Evolutionary conservation across 805 yeast species (phyloP).

Genomic region (Wickerhamiella bombiphila): DNA sequence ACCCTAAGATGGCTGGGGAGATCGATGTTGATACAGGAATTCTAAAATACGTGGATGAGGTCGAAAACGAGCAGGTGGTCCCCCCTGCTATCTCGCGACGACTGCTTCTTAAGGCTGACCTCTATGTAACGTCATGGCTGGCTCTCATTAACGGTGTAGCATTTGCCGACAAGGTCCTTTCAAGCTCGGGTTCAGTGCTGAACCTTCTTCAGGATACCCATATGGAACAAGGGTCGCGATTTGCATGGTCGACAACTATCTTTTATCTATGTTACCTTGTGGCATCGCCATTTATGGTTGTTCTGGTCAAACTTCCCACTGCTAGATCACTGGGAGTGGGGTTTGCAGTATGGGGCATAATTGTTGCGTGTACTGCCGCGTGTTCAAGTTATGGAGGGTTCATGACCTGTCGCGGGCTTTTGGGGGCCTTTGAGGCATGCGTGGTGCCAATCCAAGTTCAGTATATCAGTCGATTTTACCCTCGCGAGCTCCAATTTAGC

Average conservation of each 20-base stretch:
- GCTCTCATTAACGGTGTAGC: constrained; percentile 8
- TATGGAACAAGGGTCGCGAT: not conserved
- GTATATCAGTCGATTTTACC: constrained; percentile 50
- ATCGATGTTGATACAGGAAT: not conserved
- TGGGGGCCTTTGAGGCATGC: constrained; percentile 39
- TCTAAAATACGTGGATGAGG: not conserved
- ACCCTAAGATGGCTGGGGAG: not conserved
- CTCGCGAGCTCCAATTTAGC: constrained; percentile 32
- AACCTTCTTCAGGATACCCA: not conserved
- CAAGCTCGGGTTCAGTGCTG: not conserved
- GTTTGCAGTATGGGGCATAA: constrained; percentile 47
- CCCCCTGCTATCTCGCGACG: constrained; percentile 7
- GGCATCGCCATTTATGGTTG: constrained; percentile 33
- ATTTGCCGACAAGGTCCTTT: constrained; percentile 8
- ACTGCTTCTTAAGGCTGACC: constrained; percentile 6
- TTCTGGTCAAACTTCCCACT: constrained; percentile 43
- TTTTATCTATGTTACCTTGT: constrained; percentile 50
- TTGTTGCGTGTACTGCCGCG: constrained; percentile 37
- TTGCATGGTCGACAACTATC: constrained; percentile 12
- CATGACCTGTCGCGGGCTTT: constrained; percentile 32
- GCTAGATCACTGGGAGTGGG: constrained; percentile 34
- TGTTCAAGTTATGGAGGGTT: constrained; percentile 34
- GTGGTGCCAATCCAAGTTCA: constrained; percentile 36
- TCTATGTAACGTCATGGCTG: constrained; percentile 6
- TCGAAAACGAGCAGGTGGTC: not conserved